A percentile compares a stretch with the other conserved stretches of the same genome.
Conservation (phyloP, 441 rosid genomes). For the Euphorbia celastroides region DNA sequence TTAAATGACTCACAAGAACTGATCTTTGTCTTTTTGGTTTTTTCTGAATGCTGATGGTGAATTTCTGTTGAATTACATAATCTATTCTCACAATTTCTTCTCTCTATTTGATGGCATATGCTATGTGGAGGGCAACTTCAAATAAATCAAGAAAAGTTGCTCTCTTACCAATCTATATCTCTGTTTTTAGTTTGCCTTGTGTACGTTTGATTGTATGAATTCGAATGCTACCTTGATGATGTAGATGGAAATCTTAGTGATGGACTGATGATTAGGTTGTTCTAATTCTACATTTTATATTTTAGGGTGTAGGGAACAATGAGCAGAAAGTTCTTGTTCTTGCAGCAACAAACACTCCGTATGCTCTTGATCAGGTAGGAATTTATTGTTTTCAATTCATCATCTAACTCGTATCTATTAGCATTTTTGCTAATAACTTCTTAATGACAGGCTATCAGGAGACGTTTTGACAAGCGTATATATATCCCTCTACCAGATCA, state of each 20-base stretch:
- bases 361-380: slow-evolving; percentile 89
- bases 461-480: slow-evolving; percentile 99
- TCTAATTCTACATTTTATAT: slow-evolving; percentile 13
- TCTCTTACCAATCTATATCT: slow-evolving; percentile 4
- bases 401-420: slow-evolving; percentile 9
- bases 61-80: not conserved
- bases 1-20: not conserved
- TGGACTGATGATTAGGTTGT: not conserved
- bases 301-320: slow-evolving; percentile 90
- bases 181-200: not conserved
- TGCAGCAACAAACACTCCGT: slow-evolving; percentile 97
- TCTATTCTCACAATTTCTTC: not conserved
- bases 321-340: slow-evolving; percentile 98
- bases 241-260: not conserved
- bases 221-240: slow-evolving; percentile 5
- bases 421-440: slow-evolving; percentile 27
- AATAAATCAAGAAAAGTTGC: not conserved
- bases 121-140: not conserved
- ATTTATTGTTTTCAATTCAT: slow-evolving; percentile 17
- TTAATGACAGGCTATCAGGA: slow-evolving; percentile 76
- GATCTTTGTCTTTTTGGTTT: not conserved
- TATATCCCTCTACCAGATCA: slow-evolving; percentile 95
- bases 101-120: not conserved
- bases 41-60: not conserved
- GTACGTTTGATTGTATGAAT: not conserved